Evolutionary conservation across 495 filamentous ascomycete genomes (phyloP).

Genomic region (Tetracladium marchalianum): DNA sequence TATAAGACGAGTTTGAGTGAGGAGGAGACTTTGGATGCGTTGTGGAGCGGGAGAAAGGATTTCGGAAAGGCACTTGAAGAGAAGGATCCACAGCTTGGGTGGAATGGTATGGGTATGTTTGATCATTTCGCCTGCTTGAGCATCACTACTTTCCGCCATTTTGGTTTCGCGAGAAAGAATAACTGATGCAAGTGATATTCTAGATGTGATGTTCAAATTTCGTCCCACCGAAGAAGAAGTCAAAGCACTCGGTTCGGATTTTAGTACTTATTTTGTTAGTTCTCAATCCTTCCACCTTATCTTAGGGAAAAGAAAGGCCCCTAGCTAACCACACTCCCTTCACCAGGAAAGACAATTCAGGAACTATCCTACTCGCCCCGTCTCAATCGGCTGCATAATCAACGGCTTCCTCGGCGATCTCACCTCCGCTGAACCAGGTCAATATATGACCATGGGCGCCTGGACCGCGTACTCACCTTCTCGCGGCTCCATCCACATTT

Average conservation of each 20-base stretch:
- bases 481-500: slow-evolving; percentile 48
- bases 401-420: slow-evolving; percentile 33
- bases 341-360: slow-evolving; percentile 37
- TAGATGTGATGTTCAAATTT: slow-evolving; percentile 35
- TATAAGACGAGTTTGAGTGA: slow-evolving; percentile 16
- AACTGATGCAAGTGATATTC: too few species aligned
- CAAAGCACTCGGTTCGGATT: slow-evolving; percentile 27
- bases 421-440: slow-evolving; percentile 28
- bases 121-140: too few species aligned
- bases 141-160: too few species aligned
- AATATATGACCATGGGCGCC: slow-evolving; percentile 30
- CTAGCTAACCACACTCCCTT: too few species aligned
- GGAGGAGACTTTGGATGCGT: slow-evolving; percentile 18
- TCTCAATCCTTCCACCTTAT: too few species aligned
- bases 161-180: too few species aligned
- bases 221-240: slow-evolving; percentile 32
- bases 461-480: slow-evolving; percentile 42
- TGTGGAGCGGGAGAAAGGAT: slow-evolving; percentile 23
- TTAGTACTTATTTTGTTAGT: too few species aligned
- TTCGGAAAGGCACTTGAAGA: slow-evolving; percentile 16
- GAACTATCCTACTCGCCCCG: slow-evolving; percentile 24
- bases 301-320: too few species aligned
- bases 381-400: slow-evolving; percentile 24
- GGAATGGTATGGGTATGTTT: slow-evolving; percentile 28
- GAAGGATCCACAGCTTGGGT: slow-evolving; percentile 24